Evolutionary conservation across 768 basidiomycete species (phyloP).

Genomic region (Mycena metata): DNA sequence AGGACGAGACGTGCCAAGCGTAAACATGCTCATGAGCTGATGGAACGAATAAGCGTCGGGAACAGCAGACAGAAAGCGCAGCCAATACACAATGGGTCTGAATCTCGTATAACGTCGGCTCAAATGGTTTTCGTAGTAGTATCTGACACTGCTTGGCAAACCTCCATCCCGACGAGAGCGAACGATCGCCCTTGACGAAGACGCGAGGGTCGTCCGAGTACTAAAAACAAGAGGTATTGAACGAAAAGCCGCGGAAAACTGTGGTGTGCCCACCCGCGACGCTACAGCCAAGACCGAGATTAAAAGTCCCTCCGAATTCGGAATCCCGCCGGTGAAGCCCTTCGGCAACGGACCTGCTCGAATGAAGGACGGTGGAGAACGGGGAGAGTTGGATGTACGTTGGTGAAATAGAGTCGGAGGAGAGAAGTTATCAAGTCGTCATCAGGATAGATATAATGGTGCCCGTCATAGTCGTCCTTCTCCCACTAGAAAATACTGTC

Average conservation of each 20-base stretch:
- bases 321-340: constrained; percentile 54
- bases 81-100: constrained; percentile 61
- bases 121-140: no score
- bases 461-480: constrained; percentile 10
- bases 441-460: constrained; percentile 47
- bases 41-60: not conserved
- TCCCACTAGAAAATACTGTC: constrained; percentile 31
- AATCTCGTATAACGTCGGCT: constrained; percentile 46
- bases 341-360: constrained; percentile 29
- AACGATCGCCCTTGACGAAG: constrained; percentile 43
- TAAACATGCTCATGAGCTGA: constrained; percentile 52
- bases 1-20: constrained; percentile 55
- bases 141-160: no score
- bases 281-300: constrained; percentile 67
- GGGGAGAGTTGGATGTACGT: constrained; percentile 57
- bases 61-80: not conserved
- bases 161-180: constrained; percentile 25
- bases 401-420: constrained; percentile 62
- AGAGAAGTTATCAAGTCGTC: constrained; percentile 55
- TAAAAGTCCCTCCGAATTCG: constrained; percentile 58
- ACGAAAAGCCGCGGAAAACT: constrained; percentile 39
- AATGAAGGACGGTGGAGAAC: constrained; percentile 50
- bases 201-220: constrained; percentile 64
- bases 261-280: constrained; percentile 52
- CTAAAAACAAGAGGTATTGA: constrained; percentile 37